These are phyloP conservation scores for Blastocrithidia nonstop DNA, from an alignment of 208 protist species.

Conservation along the genomic window DNA sequence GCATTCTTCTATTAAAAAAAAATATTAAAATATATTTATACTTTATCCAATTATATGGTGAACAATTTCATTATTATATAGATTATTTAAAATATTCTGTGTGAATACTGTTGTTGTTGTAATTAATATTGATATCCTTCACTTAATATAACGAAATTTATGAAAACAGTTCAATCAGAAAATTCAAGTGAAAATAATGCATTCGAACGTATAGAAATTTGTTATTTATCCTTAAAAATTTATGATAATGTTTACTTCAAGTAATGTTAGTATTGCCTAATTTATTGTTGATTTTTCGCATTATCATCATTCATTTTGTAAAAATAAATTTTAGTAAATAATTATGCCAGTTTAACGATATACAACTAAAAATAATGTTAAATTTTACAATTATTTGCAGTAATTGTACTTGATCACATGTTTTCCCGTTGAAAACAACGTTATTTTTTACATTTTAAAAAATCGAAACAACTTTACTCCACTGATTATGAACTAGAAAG, in stretches of 20 bases:
- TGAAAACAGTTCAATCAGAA: too few species aligned
- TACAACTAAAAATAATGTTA: too few species aligned
- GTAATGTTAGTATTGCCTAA: conserved; percentile 5
- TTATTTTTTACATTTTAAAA: background rate
- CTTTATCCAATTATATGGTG: background rate
- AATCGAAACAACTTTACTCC: background rate
- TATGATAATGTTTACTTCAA: conserved; percentile 4
- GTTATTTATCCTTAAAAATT: background rate
- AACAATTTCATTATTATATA: background rate
- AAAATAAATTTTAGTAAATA: conserved; percentile 5
- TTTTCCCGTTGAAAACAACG: background rate
- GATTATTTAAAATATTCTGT: background rate
- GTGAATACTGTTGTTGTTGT: too few species aligned
- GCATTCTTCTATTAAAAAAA: background rate
- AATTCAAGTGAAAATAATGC: background rate
- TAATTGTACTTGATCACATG: background rate
- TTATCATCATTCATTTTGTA: conserved; percentile 2
- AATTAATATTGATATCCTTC: too few species aligned
- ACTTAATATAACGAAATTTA: too few species aligned
- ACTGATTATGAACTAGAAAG: background rate
- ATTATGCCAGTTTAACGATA: background rate
- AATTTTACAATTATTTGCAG: too few species aligned
- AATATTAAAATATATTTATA: conserved; percentile 3
- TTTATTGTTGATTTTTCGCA: conserved; percentile 2
- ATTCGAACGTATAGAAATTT: background rate